A percentile compares a stretch with the other conserved stretches of the same genome.
Conservation (phyloP, 2,329 filamentous ascomycete species). For the Aspergillus viridinutans region DNA sequence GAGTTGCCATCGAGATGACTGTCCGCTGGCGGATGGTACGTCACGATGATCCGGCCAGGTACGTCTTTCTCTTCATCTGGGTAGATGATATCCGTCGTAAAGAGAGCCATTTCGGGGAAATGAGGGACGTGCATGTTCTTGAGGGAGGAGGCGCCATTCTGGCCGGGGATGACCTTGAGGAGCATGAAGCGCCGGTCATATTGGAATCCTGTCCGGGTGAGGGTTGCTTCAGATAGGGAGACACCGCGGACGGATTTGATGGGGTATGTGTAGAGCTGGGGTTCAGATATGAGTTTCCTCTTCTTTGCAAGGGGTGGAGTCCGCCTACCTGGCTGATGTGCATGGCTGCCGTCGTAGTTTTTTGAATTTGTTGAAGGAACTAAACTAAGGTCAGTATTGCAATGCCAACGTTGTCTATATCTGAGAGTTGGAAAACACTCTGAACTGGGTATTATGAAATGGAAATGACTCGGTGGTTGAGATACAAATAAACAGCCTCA, state of each 20-base stretch:
- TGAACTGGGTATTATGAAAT: not conserved
- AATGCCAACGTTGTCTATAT: not conserved
- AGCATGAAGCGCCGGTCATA: constrained; percentile 71
- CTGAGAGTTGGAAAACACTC: not conserved
- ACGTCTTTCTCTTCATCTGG: constrained; percentile 16
- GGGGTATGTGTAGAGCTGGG: constrained; percentile 66
- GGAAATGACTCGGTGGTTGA: not conserved
- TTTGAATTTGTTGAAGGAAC: too few relatives aligned
- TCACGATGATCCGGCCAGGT: constrained; percentile 37
- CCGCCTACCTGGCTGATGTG: constrained; percentile 30
- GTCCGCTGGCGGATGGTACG: constrained; percentile 29
- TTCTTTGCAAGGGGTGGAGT: not conserved
- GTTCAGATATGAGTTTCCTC: not conserved
- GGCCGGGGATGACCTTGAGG: constrained; percentile 45
- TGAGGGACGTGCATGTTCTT: constrained; percentile 58
- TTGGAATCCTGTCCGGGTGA: constrained; percentile 59
- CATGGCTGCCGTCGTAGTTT: constrained; percentile 30
- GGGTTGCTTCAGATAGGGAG: constrained; percentile 48
- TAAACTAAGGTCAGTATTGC: not conserved
- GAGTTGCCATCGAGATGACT: constrained; percentile 6
- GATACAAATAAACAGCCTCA: not conserved
- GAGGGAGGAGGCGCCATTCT: constrained; percentile 24
- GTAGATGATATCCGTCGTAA: constrained; percentile 53
- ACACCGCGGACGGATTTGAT: constrained; percentile 68
- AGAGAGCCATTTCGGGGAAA: constrained; percentile 60